phyloP scores from a whole-genome alignment of 106 monocot genomes.

The Acanthochlamys bracteata region DNA sequence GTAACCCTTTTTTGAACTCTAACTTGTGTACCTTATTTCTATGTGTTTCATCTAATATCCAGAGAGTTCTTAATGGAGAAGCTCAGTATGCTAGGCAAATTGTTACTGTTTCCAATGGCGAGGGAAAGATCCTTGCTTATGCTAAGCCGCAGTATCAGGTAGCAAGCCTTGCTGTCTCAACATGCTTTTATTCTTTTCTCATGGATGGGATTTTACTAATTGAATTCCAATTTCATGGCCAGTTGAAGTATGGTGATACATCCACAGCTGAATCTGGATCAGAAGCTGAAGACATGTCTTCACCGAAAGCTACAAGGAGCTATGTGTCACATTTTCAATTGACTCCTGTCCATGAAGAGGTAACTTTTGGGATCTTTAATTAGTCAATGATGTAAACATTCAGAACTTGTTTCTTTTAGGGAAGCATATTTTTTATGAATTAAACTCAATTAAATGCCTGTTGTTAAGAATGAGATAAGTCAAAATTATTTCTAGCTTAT shows the following conservation, averaged over 20 bases:
- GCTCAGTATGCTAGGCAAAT: slow-evolving; percentile 52
- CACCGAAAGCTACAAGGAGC: slow-evolving; percentile 18
- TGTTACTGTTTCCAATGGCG: slow-evolving; percentile 43
- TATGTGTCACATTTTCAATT: slow-evolving; percentile 16
- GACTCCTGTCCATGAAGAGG: slow-evolving; percentile 48
- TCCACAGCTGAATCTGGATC: slow-evolving; percentile 47
- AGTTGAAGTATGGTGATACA: slow-evolving; percentile 37
- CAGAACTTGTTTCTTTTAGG: not conserved
- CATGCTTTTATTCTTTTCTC: not conserved
- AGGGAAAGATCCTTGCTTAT: slow-evolving; percentile 57
- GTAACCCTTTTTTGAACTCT: not conserved
- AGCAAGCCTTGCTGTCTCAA: slow-evolving; percentile 12
- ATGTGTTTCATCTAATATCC: not conserved
- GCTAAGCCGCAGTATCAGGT: slow-evolving; percentile 35
- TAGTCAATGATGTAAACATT: not conserved
- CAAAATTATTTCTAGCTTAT: too few species aligned
- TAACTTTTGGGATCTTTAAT: slow-evolving; percentile 4
- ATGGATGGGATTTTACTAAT: not conserved
- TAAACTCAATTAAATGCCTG: too few species aligned
- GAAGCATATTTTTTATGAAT: too few species aligned
- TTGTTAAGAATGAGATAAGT: too few species aligned
- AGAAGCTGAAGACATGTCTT: slow-evolving; percentile 38
- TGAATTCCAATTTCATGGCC: not conserved
- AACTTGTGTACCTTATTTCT: not conserved
- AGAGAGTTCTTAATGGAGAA: slow-evolving; percentile 60